Conservation (phyloP, 805 yeast species). For the Saccharomycopsis sp. region DNA sequence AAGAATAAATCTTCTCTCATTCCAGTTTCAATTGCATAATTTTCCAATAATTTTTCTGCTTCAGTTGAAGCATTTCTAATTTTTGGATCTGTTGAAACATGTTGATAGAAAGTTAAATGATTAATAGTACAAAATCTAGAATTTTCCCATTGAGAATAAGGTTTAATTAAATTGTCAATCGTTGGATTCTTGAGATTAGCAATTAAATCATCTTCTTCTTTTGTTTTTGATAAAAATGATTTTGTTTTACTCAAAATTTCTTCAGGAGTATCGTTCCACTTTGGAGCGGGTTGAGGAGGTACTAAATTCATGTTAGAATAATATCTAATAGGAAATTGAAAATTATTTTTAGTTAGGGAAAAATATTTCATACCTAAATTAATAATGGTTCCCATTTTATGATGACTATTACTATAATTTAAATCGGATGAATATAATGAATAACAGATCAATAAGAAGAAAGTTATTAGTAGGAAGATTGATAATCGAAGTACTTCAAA, state of each 20-base stretch:
- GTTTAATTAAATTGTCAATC: constrained; percentile 44
- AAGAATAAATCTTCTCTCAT: constrained; percentile 57
- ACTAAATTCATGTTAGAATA: constrained; percentile 6
- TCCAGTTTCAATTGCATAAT: constrained; percentile 51
- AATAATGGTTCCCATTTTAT: constrained; percentile 3
- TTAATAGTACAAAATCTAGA: constrained; percentile 33
- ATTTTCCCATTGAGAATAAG: constrained; percentile 43
- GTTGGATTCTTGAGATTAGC: constrained; percentile 41
- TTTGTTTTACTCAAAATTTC: constrained; percentile 34
- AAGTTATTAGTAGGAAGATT: too few species aligned
- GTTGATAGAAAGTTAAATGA: constrained; percentile 58
- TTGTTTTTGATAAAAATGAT: constrained; percentile 33
- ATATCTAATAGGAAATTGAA: not conserved
- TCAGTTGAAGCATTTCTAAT: constrained; percentile 61
- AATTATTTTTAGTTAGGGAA: not conserved
- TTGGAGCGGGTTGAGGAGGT: constrained; percentile 34
- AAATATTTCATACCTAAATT: constrained; percentile 13
- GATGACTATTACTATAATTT: constrained; percentile 1
- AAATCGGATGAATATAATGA: constrained; percentile 10
- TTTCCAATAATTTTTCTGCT: constrained; percentile 48
- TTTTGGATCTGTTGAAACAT: constrained; percentile 55
- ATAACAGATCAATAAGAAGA: constrained; percentile 16
- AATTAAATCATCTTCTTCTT: constrained; percentile 40
- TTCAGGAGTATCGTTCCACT: constrained; percentile 52
- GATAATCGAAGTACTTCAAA: too few species aligned